Evolutionary conservation across 2,329 filamentous ascomycete genomes (phyloP).

Genomic region (Aureobasidium sp.): DNA sequence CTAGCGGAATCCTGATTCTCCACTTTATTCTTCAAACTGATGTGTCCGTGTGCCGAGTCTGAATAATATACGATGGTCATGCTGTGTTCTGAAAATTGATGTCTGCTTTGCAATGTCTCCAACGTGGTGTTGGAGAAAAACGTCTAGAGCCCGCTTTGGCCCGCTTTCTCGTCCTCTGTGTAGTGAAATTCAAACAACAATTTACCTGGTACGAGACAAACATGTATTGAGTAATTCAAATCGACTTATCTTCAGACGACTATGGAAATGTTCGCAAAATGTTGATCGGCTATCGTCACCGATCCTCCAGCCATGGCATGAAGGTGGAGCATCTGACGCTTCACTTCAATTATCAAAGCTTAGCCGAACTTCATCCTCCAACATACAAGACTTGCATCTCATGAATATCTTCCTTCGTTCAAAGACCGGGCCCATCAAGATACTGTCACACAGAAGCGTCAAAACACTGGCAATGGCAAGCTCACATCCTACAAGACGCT

Average conservation of each 20-base stretch:
- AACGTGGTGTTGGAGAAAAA: background rate
- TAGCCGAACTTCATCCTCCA: background rate
- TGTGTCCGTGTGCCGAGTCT: background rate
- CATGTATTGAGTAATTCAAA: no score
- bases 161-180: background rate
- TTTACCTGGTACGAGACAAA: background rate
- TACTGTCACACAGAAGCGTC: background rate
- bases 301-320: background rate
- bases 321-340: background rate
- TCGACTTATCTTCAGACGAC: no score
- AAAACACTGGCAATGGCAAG: background rate
- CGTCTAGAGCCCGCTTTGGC: background rate
- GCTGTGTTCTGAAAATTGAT: background rate
- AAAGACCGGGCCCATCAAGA: background rate
- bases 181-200: background rate
- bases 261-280: no score
- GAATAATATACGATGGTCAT: background rate
- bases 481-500: conserved; percentile 29
- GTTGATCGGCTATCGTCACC: background rate
- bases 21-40: background rate
- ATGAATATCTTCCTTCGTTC: background rate
- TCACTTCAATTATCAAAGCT: background rate
- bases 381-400: background rate
- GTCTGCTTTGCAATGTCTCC: background rate
- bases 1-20: background rate